phyloP scores from a whole-genome alignment of 2,329 filamentous ascomycete species.

The Calonectria pseudoturangicola region DNA sequence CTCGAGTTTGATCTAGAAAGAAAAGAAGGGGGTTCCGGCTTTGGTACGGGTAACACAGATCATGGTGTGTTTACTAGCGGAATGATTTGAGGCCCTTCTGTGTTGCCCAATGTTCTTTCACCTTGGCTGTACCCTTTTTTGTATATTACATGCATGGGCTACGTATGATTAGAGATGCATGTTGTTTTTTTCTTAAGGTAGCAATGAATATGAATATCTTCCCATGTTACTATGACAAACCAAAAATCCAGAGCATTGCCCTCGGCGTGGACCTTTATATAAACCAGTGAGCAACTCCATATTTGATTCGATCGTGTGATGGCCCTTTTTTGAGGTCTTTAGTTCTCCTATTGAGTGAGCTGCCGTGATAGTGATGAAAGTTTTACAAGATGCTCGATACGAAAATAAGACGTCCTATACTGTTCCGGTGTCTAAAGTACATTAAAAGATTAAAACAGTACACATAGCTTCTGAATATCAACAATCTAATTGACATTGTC shows the following conservation, averaged over 20 bases:
- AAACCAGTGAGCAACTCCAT: too few relatives aligned
- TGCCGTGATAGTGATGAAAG: too few relatives aligned
- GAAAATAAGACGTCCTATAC: too few relatives aligned
- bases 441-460: too few relatives aligned
- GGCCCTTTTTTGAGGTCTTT: too few relatives aligned
- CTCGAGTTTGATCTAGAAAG: slow-evolving; percentile 17
- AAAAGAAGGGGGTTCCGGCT: slow-evolving; percentile 25
- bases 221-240: slow-evolving; percentile 6
- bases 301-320: too few relatives aligned
- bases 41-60: slow-evolving; percentile 11
- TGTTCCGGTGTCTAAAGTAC: too few relatives aligned
- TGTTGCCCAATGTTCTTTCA: slow-evolving; percentile 6
- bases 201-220: slow-evolving; percentile 51
- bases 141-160: slow-evolving; percentile 48
- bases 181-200: slow-evolving; percentile 42
- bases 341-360: too few relatives aligned
- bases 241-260: neutral
- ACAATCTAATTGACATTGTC: too few relatives aligned
- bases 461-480: too few relatives aligned
- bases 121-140: slow-evolving; percentile 32
- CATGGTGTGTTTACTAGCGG: slow-evolving; percentile 40
- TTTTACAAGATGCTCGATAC: too few relatives aligned
- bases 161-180: slow-evolving; percentile 43
- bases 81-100: slow-evolving; percentile 35
- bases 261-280: too few relatives aligned